Percentiles rank a stretch among this genome's conserved stretches.
Conservation (phyloP, 208 protist species). For the Leishmania turanica region DNA sequence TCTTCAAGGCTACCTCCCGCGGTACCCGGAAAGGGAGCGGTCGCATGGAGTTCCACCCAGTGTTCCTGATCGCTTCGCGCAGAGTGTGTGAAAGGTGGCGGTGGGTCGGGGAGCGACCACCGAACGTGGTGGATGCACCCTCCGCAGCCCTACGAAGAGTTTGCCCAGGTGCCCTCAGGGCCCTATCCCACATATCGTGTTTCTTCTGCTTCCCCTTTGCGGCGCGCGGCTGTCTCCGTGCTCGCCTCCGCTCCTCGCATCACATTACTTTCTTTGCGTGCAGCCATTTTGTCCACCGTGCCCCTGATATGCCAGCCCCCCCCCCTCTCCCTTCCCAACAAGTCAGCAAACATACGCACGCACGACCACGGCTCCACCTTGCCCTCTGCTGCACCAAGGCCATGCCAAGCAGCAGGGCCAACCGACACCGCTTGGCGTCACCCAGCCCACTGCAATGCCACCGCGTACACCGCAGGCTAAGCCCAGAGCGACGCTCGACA, state of each 20-base stretch:
- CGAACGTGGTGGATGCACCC: neutral
- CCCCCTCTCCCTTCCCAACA: neutral
- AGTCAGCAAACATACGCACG: neutral
- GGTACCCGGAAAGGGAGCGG: conserved; percentile 12
- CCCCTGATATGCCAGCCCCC: neutral
- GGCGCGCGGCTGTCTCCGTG: neutral
- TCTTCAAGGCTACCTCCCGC: conserved; percentile 16
- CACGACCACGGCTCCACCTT: neutral
- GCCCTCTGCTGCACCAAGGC: neutral
- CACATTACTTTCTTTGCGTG: too few species aligned
- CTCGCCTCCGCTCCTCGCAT: neutral
- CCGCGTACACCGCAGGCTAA: neutral
- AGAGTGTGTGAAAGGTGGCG: neutral
- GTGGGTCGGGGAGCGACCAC: neutral
- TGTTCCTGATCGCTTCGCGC: conserved; percentile 4
- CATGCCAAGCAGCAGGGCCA: neutral
- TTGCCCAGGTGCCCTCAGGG: neutral
- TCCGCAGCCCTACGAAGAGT: neutral
- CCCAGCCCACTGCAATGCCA: neutral
- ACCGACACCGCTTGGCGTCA: neutral
- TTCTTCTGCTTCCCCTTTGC: too few species aligned
- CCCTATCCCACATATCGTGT: too few species aligned
- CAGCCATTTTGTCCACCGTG: too few species aligned
- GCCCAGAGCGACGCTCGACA: neutral
- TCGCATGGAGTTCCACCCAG: neutral